These are phyloP conservation scores for Lomentospora prolificans DNA, from an alignment of 2,329 filamentous ascomycete genomes.

Conservation along the genomic window DNA sequence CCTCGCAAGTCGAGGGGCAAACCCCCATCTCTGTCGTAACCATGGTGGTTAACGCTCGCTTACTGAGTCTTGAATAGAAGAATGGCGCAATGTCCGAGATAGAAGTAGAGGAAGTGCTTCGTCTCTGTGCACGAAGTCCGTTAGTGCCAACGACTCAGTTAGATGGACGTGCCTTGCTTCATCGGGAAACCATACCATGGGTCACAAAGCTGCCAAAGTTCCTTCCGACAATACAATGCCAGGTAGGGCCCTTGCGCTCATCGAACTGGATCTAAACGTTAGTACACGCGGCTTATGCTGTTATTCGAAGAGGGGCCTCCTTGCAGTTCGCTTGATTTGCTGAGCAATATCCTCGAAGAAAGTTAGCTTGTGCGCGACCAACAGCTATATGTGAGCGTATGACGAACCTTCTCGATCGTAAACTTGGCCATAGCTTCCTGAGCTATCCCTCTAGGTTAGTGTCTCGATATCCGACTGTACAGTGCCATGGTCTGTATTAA, in stretches of 20 bases:
- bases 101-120: slow-evolving; percentile 99
- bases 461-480: not conserved
- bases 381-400: not conserved
- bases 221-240: slow-evolving; percentile 97
- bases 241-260: slow-evolving; percentile 91
- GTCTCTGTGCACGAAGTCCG: slow-evolving; percentile 54
- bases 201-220: slow-evolving; percentile 99
- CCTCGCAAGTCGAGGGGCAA: not conserved
- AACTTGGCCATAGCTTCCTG: slow-evolving; percentile 55
- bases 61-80: slow-evolving; percentile 98
- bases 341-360: slow-evolving; percentile 74
- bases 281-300: slow-evolving; percentile 11
- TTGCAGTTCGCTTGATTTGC: slow-evolving; percentile 86
- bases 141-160: not conserved
- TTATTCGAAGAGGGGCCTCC: slow-evolving; percentile 15
- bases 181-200: slow-evolving; percentile 55
- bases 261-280: slow-evolving; percentile 61
- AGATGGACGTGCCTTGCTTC: not conserved
- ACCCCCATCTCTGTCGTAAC: not conserved
- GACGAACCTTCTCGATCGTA: slow-evolving; percentile 48
- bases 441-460: slow-evolving; percentile 27
- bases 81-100: slow-evolving; percentile 96
- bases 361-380: not conserved
- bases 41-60: slow-evolving; percentile 10
- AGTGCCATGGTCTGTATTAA: slow-evolving; percentile 15